Evolutionary conservation across 768 basidiomycete genomes (phyloP), one percentile per base, ranked within the genome.

Genomic region (Amanita pallidorosea): DNA sequence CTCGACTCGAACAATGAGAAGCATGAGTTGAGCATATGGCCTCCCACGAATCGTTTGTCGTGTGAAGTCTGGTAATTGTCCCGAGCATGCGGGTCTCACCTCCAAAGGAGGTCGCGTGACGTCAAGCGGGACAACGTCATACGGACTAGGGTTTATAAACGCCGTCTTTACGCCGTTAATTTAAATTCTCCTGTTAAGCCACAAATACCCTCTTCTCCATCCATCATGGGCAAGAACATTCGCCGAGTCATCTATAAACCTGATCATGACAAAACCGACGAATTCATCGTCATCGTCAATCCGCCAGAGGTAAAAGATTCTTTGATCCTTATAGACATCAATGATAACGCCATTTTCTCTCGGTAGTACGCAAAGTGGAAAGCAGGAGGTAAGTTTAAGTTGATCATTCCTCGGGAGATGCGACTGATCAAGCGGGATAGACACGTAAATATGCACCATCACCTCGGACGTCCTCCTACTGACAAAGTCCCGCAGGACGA

Each of bases 171-270:
- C 5, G 20, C 46, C 34, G 23, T 35, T n/a, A 27, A 46, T 34
- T 45, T n/a, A 31, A 17, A 25, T 25, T 49, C 3, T 33, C 25
- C 13, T 23, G 25, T 13, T 17, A 2, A 43, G 23, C 27, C 25
- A 7, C 27, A 17, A 23, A 50, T 50, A 50, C 40, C 40, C 48
- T 49, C 35, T 20, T 23, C 27, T 11, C 34, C 38, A 12, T 18
- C 27, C 49, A 66, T 45, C 54, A 76, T 76, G 74, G 50, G 68
- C 31, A 76, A 77, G 56, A 55, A 65, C 37, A 58, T 85, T 54
- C 77, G 78, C 50, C 82, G 85, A 70, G 75, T 91, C 61, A 69
- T 90, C 57, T 92, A 87, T 75, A 87, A 88, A 67, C 83, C 88
- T 29, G 80, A 83, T 59, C 62, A 76, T 49, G 77, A 83, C 57